Percentiles rank a stretch among this genome's conserved stretches.
These are phyloP conservation scores for Onygenales sp. DNA, from an alignment of 2,329 filamentous ascomycete genomes.

Conservation along the genomic window DNA sequence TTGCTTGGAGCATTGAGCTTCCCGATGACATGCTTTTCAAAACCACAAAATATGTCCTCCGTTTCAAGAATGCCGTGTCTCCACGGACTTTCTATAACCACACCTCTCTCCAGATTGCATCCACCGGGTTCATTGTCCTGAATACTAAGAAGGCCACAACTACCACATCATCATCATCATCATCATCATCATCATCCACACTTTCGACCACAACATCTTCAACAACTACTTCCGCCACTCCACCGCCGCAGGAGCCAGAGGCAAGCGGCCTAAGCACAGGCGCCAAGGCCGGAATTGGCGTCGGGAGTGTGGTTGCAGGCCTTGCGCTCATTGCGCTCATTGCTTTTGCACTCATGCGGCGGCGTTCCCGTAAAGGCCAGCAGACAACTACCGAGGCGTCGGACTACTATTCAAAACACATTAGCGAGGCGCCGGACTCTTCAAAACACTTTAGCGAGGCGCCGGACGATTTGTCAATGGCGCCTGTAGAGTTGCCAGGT, in stretches of 20 bases:
- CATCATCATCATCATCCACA: not conserved
- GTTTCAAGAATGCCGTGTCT: not conserved
- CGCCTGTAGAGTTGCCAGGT: not conserved
- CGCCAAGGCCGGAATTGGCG: not conserved
- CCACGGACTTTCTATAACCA: not conserved
- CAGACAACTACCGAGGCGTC: not conserved
- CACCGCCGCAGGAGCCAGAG: not conserved
- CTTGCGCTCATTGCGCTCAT: not conserved
- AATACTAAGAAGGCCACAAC: not conserved
- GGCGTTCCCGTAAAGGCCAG: not conserved
- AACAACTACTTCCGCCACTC: not conserved
- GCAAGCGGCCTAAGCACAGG: not conserved
- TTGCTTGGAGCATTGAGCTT: not conserved
- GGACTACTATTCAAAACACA: not conserved
- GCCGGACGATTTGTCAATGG: not conserved
- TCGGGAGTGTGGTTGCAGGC: not conserved
- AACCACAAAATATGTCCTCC: not conserved
- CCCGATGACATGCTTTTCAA: not conserved
- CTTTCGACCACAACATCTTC: not conserved
- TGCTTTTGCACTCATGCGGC: not conserved
- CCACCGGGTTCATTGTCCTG: not conserved
- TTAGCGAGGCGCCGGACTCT: not conserved
- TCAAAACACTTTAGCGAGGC: not conserved
- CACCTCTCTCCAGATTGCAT: not conserved
- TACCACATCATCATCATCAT: not conserved